Conservation (phyloP, 177 flowering plant species). For the Vitis hybrid region DNA sequence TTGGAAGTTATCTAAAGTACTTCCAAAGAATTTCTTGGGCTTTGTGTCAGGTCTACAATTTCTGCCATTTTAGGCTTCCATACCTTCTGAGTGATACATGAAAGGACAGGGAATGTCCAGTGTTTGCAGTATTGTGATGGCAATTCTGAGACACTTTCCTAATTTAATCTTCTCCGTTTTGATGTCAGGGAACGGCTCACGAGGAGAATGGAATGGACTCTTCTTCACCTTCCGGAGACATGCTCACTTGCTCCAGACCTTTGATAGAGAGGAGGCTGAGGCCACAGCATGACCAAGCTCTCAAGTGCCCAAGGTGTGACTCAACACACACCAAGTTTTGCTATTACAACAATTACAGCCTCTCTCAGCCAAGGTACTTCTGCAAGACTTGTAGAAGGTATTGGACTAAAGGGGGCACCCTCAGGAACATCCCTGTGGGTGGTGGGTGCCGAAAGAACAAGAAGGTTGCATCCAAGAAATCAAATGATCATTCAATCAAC, state of each 20-base stretch:
- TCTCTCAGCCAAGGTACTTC: conserved; percentile 89
- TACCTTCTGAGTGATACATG: conserved; percentile 5
- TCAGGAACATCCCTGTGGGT: conserved; percentile 87
- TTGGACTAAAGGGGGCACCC: conserved; percentile 93
- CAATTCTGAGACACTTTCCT: conserved; percentile 8
- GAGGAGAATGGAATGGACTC: conserved; percentile 57
- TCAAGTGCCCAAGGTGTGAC: conserved; percentile 86
- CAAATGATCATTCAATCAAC: conserved; percentile 19
- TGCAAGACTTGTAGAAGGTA: conserved; percentile 92
- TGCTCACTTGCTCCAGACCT: conserved; percentile 58
- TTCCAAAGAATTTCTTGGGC: no score
- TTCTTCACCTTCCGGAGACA: conserved; percentile 53
- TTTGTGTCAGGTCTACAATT: background rate
- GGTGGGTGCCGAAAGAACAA: conserved; percentile 88
- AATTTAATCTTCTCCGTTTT: background rate
- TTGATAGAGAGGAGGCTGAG: conserved; percentile 62
- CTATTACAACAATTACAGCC: conserved; percentile 94
- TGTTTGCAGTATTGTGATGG: background rate
- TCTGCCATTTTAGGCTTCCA: conserved; percentile 9
- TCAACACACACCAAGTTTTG: conserved; percentile 91
- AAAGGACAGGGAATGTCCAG: conserved; percentile 4
- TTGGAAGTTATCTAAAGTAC: no score
- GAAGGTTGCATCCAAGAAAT: conserved; percentile 41
- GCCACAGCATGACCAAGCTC: conserved; percentile 78
- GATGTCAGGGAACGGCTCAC: conserved; percentile 47